A percentile compares a stretch with the other conserved stretches of the same genome.
Conservation (phyloP, 2,329 filamentous ascomycete genomes). For the Cordyceps tenuipes region DNA sequence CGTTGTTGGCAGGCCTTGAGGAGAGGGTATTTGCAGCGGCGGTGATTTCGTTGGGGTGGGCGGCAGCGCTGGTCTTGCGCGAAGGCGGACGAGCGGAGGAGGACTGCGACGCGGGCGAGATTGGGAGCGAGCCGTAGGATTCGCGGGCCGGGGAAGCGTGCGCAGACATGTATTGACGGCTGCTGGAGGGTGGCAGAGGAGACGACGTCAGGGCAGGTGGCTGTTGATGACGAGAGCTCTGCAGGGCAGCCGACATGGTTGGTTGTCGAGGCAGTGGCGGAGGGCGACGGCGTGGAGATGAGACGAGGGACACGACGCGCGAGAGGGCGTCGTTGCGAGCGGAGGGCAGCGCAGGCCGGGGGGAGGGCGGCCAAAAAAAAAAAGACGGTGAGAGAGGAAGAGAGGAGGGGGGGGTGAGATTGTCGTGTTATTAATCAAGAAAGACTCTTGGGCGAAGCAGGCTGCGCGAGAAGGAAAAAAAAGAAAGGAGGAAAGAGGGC, state of each 20-base stretch:
- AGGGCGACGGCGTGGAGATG: not conserved
- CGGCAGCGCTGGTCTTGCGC: conserved; percentile 38
- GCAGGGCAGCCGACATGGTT: conserved; percentile 58
- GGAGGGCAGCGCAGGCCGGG: not conserved
- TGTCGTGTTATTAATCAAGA: not conserved
- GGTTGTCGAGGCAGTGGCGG: conserved; percentile 26
- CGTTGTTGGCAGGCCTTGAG: conserved; percentile 37
- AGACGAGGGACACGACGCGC: not conserved
- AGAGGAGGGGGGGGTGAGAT: not conserved
- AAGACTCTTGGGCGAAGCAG: not conserved
- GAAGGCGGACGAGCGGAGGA: conserved; percentile 43
- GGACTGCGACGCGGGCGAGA: conserved; percentile 6
- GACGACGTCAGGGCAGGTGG: conserved; percentile 39
- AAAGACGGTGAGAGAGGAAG: not conserved
- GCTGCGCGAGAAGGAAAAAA: not conserved
- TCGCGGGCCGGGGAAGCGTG: conserved; percentile 47
- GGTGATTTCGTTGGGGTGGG: conserved; percentile 22
- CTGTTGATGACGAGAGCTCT: conserved; percentile 50
- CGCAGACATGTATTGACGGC: conserved; percentile 43
- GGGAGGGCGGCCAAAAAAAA: not conserved
- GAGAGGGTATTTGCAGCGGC: conserved; percentile 38
- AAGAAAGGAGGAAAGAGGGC: not conserved
- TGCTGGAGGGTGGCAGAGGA: conserved; percentile 40
- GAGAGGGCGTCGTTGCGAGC: not conserved
- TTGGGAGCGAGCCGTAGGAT: conserved; percentile 42